phyloP scores from a whole-genome alignment of 2,329 filamentous ascomycete genomes.

The Microcera coccophila region DNA sequence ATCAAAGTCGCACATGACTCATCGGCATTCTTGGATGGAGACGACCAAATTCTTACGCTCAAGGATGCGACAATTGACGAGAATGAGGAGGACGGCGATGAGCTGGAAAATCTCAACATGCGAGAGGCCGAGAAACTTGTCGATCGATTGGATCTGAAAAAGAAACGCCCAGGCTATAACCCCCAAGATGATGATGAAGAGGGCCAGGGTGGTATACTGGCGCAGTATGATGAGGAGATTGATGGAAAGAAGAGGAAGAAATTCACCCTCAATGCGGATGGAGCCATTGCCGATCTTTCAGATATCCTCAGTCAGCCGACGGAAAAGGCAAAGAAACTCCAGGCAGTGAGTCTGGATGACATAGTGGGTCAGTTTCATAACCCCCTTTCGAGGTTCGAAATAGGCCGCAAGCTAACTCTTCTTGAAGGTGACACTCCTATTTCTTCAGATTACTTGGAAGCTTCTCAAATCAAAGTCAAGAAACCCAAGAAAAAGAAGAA shows the following conservation, averaged over 20 bases:
- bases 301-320: conserved; percentile 51
- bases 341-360: conserved; percentile 78
- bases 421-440: conserved; percentile 30
- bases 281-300: conserved; percentile 61
- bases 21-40: conserved; percentile 72
- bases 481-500: conserved; percentile 93
- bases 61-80: conserved; percentile 86
- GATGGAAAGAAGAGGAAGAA: conserved; percentile 82
- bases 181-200: conserved; percentile 68
- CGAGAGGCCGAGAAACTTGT: conserved; percentile 68
- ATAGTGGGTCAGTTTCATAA: conserved; percentile 47
- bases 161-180: conserved; percentile 85
- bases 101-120: conserved; percentile 74
- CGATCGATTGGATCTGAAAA: conserved; percentile 80
- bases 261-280: conserved; percentile 80
- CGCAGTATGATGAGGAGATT: conserved; percentile 95
- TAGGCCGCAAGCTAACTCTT: conserved; percentile 2
- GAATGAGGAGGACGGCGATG: conserved; percentile 82
- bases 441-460: conserved; percentile 81
- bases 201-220: conserved; percentile 65
- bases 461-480: conserved; percentile 84
- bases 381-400: background rate
- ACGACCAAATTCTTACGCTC: conserved; percentile 89
- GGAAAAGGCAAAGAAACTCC: conserved; percentile 58
- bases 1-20: conserved; percentile 90